Conservation (phyloP, 441 rosid genomes). For the Sinapis alba region DNA sequence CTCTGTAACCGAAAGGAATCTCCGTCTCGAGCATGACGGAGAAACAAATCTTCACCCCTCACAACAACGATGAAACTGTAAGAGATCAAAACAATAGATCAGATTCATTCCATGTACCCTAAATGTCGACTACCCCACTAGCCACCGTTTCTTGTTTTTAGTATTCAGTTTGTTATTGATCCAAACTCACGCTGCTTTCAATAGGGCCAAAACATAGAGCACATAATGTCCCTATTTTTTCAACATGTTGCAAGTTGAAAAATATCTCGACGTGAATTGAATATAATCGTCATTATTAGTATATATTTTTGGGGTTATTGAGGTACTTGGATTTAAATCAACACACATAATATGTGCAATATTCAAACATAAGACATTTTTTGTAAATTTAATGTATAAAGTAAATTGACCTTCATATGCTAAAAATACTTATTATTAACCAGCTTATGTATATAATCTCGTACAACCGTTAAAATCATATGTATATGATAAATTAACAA, state of each 20-base stretch:
- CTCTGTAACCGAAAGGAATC: too few species aligned
- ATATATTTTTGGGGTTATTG: neutral
- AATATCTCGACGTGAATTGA: neutral
- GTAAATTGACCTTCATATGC: neutral
- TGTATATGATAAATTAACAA: neutral
- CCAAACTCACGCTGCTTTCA: conserved; percentile 10
- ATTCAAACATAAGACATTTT: neutral
- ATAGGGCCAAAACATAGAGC: neutral
- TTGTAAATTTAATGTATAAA: neutral
- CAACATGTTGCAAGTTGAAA: neutral
- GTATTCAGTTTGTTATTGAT: conserved; percentile 9
- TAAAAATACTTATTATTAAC: neutral
- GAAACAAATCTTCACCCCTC: too few species aligned
- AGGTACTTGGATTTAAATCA: neutral
- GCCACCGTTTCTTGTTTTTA: neutral
- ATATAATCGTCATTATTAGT: neutral
- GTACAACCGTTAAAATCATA: neutral
- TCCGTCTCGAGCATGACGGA: too few species aligned
- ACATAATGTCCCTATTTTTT: neutral
- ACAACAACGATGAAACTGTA: too few species aligned
- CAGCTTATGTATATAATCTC: neutral
- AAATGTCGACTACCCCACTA: too few species aligned
- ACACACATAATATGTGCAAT: neutral
- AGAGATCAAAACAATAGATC: too few species aligned
- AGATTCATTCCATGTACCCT: too few species aligned